These are phyloP conservation scores for Pythium grandisporangium DNA, from an alignment of 352 stramenopile genomes.

Conservation along the genomic window DNA sequence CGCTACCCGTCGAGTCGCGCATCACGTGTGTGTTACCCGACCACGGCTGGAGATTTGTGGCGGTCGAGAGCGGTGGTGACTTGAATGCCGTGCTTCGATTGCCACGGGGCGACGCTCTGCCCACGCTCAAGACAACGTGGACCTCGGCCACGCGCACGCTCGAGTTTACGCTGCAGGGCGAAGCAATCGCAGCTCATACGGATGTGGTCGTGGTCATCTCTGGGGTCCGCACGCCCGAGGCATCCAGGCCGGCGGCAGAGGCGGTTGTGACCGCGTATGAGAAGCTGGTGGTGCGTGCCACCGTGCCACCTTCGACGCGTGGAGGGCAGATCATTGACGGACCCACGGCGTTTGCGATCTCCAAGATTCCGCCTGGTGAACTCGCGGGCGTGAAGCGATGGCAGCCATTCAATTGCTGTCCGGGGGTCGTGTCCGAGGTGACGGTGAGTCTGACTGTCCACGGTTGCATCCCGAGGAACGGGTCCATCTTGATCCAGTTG, in stretches of 20 bases:
- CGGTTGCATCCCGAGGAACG: slow-evolving; percentile 23
- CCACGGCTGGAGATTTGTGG: slow-evolving; percentile 38
- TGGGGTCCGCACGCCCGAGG: slow-evolving; percentile 44
- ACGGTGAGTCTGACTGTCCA: slow-evolving; percentile 34
- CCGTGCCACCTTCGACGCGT: slow-evolving; percentile 36
- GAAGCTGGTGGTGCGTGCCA: slow-evolving; percentile 43
- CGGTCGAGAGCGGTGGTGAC: neutral
- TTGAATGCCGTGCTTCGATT: slow-evolving; percentile 25
- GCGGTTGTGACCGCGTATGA: slow-evolving; percentile 48
- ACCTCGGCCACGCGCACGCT: slow-evolving; percentile 19
- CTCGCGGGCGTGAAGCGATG: slow-evolving; percentile 32
- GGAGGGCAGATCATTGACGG: slow-evolving; percentile 62
- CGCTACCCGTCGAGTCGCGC: slow-evolving; percentile 27
- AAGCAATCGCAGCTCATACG: slow-evolving; percentile 28
- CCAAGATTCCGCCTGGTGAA: slow-evolving; percentile 37
- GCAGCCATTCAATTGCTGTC: slow-evolving; percentile 52
- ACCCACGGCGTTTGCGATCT: slow-evolving; percentile 27
- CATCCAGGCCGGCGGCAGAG: slow-evolving; percentile 33
- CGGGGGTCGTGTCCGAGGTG: slow-evolving; percentile 35
- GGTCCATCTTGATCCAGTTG: slow-evolving; percentile 44
- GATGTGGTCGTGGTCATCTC: slow-evolving; percentile 34
- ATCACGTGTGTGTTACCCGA: slow-evolving; percentile 44
- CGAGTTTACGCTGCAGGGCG: slow-evolving; percentile 39
- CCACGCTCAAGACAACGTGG: slow-evolving; percentile 28
- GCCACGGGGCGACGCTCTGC: slow-evolving; percentile 12